phyloP scores from a whole-genome alignment of 1,139 yeast genomes.

The Yamadazyma aaseri region DNA sequence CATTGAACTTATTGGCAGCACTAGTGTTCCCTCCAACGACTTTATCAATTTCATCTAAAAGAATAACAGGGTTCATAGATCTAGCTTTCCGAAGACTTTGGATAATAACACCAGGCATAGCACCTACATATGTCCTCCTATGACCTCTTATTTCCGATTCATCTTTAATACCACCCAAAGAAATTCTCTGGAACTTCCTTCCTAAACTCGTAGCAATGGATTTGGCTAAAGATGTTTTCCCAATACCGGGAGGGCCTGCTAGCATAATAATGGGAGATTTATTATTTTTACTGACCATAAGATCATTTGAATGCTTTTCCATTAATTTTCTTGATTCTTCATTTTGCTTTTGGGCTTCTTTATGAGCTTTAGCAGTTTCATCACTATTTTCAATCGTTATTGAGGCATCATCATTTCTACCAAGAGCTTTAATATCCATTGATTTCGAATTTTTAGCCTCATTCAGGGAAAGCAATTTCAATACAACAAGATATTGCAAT shows the following conservation, averaged over 20 bases:
- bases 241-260: slow-evolving; percentile 96
- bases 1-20: slow-evolving; percentile 55
- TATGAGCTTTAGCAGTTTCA: slow-evolving; percentile 30
- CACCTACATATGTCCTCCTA: slow-evolving; percentile 89
- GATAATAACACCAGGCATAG: slow-evolving; percentile 85
- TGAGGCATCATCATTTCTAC: slow-evolving; percentile 6
- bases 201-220: slow-evolving; percentile 82
- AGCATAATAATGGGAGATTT: slow-evolving; percentile 76
- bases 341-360: slow-evolving; percentile 27
- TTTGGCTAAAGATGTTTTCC: slow-evolving; percentile 86
- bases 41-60: slow-evolving; percentile 88
- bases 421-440: slow-evolving; percentile 8
- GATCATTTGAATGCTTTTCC: slow-evolving; percentile 10
- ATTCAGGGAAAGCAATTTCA: slow-evolving; percentile 56
- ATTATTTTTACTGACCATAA: slow-evolving; percentile 32
- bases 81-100: slow-evolving; percentile 79
- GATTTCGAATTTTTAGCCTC: slow-evolving; percentile 27
- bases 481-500: slow-evolving; percentile 76
- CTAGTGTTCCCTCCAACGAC: slow-evolving; percentile 56
- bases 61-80: slow-evolving; percentile 83
- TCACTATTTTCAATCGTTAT: slow-evolving; percentile 40
- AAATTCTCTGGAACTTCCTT: slow-evolving; percentile 77
- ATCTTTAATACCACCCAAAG: slow-evolving; percentile 86
- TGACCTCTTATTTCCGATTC: slow-evolving; percentile 93
- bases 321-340: slow-evolving; percentile 19